Base-by-base conservation (phyloP, 176 grass and related monocot genomes). In the Paspalum vaginatum region DNA sequence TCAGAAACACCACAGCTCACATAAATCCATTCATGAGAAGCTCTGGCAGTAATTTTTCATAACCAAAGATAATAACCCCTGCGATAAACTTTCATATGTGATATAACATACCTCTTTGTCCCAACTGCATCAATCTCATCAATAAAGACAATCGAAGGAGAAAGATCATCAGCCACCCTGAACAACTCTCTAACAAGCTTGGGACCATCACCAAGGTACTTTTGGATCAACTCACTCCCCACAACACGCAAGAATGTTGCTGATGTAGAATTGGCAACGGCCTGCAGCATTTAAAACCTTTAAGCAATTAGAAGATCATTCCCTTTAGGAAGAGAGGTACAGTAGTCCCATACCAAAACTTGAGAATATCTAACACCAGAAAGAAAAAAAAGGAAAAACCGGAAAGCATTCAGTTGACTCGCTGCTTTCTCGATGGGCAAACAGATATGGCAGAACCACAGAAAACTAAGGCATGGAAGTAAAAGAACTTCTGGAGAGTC, bases 121-220 rank as follows among this genome's bases (percentile, higher is more conserved):
- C 92, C 92, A 79, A 95, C 89, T 70, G 92, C 92, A 83, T 95
- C 92, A 6, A 95, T 95, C 83, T 95, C 92, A 72, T 92, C 92
- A 89, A 95, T 95, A 83, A 92, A 95, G 81, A 95, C 89, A 75
- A 94, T 95, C 41, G 87, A 92, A 42, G 92, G 89, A 81, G 92
- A 95, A 51, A 95, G 86, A 16, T 95, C 92, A 85, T 95, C 92
- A 70, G 92, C 92, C 16, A 95, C 89, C 63, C 92, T 95, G 53
- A 95, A 95, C 41, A 94, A 72, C 80, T 94, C 92, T 78, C 92
- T 94, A 70, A 94, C 92, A 56, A 94, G 92, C 86, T 94, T 94
- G 53, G 92, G 92, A 22, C 92, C 92, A 57, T 94, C 92, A 83
- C 92, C 88, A 64, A 94, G 79, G 86, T 94, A 94, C 85, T 94